phyloP scores from a whole-genome alignment of 139 green algal genomes.

The Eudorina sp. region DNA sequence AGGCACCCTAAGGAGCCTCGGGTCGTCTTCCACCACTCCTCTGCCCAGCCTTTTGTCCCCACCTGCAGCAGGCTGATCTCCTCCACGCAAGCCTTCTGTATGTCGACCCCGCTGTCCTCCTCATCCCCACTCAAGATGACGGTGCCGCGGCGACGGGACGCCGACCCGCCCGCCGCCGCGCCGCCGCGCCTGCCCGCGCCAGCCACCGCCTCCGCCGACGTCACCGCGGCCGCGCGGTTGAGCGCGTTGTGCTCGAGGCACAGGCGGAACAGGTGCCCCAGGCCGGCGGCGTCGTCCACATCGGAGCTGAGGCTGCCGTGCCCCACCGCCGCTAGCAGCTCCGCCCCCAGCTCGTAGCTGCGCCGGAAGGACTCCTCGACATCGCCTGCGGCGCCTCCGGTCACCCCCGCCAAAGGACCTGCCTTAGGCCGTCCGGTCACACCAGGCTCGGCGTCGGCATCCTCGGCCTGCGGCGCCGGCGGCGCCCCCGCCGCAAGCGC shows the following conservation, averaged over 20 bases:
- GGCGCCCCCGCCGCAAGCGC: conserved; percentile 32
- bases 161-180: background rate
- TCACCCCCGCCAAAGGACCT: conserved; percentile 4
- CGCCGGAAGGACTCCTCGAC: background rate
- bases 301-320: conserved; percentile 28
- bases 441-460: background rate
- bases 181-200: background rate
- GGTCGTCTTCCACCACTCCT: background rate
- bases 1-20: background rate
- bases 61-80: conserved; percentile 85
- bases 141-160: background rate
- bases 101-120: conserved; percentile 70
- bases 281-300: conserved; percentile 61
- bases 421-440: background rate
- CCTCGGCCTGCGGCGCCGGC: background rate
- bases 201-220: conserved; percentile 28
- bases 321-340: conserved; percentile 40
- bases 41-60: background rate
- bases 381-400: conserved; percentile 33
- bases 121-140: conserved; percentile 36
- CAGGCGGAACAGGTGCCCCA: conserved; percentile 74
- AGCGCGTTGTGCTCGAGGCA: conserved; percentile 58
- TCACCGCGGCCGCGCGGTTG: conserved; percentile 47
- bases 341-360: conserved; percentile 41
- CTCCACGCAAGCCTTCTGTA: conserved; percentile 75